A percentile compares a stretch with the other conserved stretches of the same genome.
These are phyloP conservation scores for Boletales sp. DNA, from an alignment of 768 basidiomycete genomes.

Conservation along the genomic window DNA sequence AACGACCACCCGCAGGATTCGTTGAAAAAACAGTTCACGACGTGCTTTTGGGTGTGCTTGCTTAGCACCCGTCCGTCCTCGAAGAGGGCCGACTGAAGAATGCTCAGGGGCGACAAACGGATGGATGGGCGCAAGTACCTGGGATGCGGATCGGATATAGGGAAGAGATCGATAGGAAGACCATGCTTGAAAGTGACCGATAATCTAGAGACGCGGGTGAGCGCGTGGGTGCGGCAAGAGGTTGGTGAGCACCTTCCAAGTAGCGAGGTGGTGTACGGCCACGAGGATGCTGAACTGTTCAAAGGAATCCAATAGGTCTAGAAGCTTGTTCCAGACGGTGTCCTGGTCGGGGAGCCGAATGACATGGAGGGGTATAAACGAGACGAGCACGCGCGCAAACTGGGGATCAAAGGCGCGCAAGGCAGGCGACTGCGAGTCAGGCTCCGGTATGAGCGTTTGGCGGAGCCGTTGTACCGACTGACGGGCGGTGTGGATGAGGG, in stretches of 20 bases:
- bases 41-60: slow-evolving; percentile 47
- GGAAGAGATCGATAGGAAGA: slow-evolving; percentile 41
- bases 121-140: slow-evolving; percentile 39
- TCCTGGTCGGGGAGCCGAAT: slow-evolving; percentile 48
- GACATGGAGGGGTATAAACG: slow-evolving; percentile 65
- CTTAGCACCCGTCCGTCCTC: slow-evolving; percentile 53
- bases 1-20: slow-evolving; percentile 62
- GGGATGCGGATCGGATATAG: slow-evolving; percentile 61
- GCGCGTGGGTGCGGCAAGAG: not conserved
- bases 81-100: slow-evolving; percentile 51
- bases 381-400: slow-evolving; percentile 62
- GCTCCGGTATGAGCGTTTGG: slow-evolving; percentile 34
- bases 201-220: slow-evolving; percentile 32
- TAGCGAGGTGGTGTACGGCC: slow-evolving; percentile 40
- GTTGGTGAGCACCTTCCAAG: slow-evolving; percentile 56
- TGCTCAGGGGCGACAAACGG: not conserved
- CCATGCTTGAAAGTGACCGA: slow-evolving; percentile 52
- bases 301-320: slow-evolving; percentile 51
- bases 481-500: slow-evolving; percentile 18
- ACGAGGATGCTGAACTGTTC: slow-evolving; percentile 50
- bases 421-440: slow-evolving; percentile 44
- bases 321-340: slow-evolving; percentile 50
- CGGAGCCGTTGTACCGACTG: slow-evolving; percentile 12
- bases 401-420: slow-evolving; percentile 60
- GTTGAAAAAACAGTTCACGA: slow-evolving; percentile 60